Base-by-base conservation (phyloP, 2,329 filamentous ascomycete genomes). In the Apiospora phragmitis region DNA sequence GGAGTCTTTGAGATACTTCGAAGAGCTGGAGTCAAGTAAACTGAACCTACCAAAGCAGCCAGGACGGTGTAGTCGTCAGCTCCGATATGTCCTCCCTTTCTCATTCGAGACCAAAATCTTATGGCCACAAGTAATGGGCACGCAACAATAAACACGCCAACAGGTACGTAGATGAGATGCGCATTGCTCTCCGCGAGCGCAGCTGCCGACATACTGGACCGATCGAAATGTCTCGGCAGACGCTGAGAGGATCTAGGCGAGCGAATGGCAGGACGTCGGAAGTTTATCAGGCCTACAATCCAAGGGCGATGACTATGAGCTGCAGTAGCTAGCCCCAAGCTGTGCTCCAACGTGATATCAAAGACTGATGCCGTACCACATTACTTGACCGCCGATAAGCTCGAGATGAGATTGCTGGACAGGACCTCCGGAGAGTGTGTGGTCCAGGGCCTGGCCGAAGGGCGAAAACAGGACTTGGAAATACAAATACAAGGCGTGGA, bases 51-150 rank as follows among this genome's bases (percentile, higher is more conserved):
- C 43, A 78, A 71, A 5, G 75, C 69, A 24, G 72, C 71, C 4
- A 78, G 24, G n/a, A 79, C 76, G n/a, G 75, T 77, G 65, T 75
- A 79, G 59, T 80, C 78, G 67, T 79, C 78, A 0, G 73, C 51
- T 16, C 78, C 76, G 9, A 77, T 69, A 12, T 72, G 73, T 43
- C 74, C 75, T 1, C 76, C 74, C 21, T 73, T 73, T 24, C 73
- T 73, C 29, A 72, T 71, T 26, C 77, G 76, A 21, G 76, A 75
- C 77, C 78, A 79, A 47, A 79, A 67, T 49, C 77, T 73, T 1
- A 71, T 74, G 6, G 70, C 74, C 12, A 79, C 78, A 2, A 76
- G 51, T 8, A 77, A n/a, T 1, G 76, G 76, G 41, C 75, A 79
- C 35, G 77, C 18, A 38, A 75, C 70, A 2, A 77, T 29, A 59